Percentiles rank a stretch among this genome's conserved stretches.
Conservation (phyloP, 116 monocot species). For the Zostera marina region DNA sequence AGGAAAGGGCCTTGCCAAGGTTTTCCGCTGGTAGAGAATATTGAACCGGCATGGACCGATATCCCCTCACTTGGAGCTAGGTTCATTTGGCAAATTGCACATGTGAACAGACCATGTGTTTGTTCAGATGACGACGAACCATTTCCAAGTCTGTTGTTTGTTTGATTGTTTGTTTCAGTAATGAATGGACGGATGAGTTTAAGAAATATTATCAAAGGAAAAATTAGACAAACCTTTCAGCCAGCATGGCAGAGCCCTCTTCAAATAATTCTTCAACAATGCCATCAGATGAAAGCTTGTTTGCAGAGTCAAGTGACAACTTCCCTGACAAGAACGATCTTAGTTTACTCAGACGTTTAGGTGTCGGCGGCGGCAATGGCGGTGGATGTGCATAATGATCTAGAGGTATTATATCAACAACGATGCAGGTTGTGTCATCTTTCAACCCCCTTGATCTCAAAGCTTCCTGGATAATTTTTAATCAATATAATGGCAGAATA, state of each 20-base stretch:
- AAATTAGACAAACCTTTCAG: conserved; percentile 25
- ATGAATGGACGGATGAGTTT: background rate
- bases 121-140: conserved; percentile 24
- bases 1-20: conserved; percentile 99
- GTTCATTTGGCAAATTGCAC: conserved; percentile 85
- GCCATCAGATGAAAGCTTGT: conserved; percentile 22
- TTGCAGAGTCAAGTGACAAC: conserved; percentile 14
- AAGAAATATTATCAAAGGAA: background rate
- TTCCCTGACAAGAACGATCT: conserved; percentile 27
- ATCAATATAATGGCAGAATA: no score
- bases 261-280: conserved; percentile 57
- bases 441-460: conserved; percentile 37
- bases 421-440: conserved; percentile 70
- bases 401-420: conserved; percentile 52
- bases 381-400: conserved; percentile 22
- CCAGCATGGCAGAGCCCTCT: conserved; percentile 53
- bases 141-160: conserved; percentile 43
- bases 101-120: conserved; percentile 47
- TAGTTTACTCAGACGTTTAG: conserved; percentile 20
- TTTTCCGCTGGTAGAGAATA: conserved; percentile 78
- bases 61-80: conserved; percentile 80
- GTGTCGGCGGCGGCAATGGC: conserved; percentile 12
- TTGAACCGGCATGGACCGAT: conserved; percentile 85
- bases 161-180: background rate
- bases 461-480: conserved; percentile 42